Base-by-base conservation (phyloP, 1,284 basidiomycete species). In the Caloboletus firmus region DNA sequence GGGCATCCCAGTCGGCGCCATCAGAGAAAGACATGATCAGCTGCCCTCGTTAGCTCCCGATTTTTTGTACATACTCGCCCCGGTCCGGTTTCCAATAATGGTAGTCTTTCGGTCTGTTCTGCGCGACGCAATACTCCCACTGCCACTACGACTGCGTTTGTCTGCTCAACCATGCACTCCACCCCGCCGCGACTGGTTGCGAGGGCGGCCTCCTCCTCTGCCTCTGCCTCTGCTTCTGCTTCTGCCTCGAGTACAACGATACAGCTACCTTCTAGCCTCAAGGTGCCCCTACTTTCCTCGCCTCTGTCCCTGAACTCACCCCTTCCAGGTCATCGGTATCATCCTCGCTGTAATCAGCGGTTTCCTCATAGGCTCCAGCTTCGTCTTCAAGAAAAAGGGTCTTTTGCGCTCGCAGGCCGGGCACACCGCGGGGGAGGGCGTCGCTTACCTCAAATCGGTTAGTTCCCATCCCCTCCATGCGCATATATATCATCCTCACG, bases 371-470 rank as follows among this genome's bases (percentile, higher is more conserved):
- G 96, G 96, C 7, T 81, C 87, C n/a, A 90, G 88, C 64, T 95
- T 93, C 72, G 92, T 93, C 17, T 84, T 99, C 79, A 99, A 99
- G 83, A 99, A 98, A 81, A 96, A 92, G 69, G 93, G 93, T 15
- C 76, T 94, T 22, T 71, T 90, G 52, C 78, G 83, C 67, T 83
- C 85, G 63, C 86, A 89, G 74, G 79, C 82, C 61, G 84, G 80
- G 64, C 78, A 77, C 75, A 76, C 76, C 12, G 87, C 92, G 0
- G 96, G 96, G 45, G 94, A 98, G 69, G 95, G 95, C 44, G 93
- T 97, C 57, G 92, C 83, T 12, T 99, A 99, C 75, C 84, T 99
- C 69, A 96, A 95, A 74, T 90, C 85, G 72, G 87, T 89, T 66
- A 68, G 87, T 79, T 20, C 36, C 6, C 5, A 35, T 52, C 41